Percentiles rank a stretch among this genome's conserved stretches.
These are phyloP conservation scores for Irpex rosettiformis DNA, from an alignment of 1,284 basidiomycete species.

Conservation along the genomic window DNA sequence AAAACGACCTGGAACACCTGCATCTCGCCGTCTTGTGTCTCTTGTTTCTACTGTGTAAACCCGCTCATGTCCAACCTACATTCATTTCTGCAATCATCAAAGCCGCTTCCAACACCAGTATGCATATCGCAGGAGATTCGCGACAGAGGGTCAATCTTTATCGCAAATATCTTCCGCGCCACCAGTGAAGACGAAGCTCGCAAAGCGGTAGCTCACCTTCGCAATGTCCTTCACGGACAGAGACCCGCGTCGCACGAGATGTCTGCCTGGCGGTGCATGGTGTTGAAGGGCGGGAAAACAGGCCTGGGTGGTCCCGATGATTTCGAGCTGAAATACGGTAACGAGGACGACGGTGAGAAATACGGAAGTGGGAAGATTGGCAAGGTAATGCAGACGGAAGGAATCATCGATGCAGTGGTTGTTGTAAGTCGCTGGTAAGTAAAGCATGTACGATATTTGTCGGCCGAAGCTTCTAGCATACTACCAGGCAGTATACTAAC, in stretches of 20 bases:
- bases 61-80: slow-evolving; percentile 41
- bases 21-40: not conserved
- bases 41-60: not conserved
- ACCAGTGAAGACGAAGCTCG: slow-evolving; percentile 45
- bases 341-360: slow-evolving; percentile 70
- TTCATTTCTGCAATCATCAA: slow-evolving; percentile 45
- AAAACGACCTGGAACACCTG: not conserved
- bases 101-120: slow-evolving; percentile 45
- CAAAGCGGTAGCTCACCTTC: slow-evolving; percentile 44
- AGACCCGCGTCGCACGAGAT: slow-evolving; percentile 69
- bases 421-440: slow-evolving; percentile 73
- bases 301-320: slow-evolving; percentile 72
- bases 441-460: not conserved
- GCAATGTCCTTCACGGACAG: slow-evolving; percentile 47
- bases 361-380: slow-evolving; percentile 63
- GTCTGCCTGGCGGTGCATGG: slow-evolving; percentile 73
- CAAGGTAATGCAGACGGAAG: slow-evolving; percentile 67
- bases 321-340: slow-evolving; percentile 59
- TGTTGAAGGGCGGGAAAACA: slow-evolving; percentile 58
- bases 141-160: slow-evolving; percentile 67
- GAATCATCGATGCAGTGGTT: slow-evolving; percentile 59
- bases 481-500: not conserved
- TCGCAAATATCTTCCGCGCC: slow-evolving; percentile 57
- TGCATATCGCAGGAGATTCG: slow-evolving; percentile 67
- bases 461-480: not conserved